phyloP scores from a whole-genome alignment of 176 grass and related monocot genomes.

The Eragrostis curvula region DNA sequence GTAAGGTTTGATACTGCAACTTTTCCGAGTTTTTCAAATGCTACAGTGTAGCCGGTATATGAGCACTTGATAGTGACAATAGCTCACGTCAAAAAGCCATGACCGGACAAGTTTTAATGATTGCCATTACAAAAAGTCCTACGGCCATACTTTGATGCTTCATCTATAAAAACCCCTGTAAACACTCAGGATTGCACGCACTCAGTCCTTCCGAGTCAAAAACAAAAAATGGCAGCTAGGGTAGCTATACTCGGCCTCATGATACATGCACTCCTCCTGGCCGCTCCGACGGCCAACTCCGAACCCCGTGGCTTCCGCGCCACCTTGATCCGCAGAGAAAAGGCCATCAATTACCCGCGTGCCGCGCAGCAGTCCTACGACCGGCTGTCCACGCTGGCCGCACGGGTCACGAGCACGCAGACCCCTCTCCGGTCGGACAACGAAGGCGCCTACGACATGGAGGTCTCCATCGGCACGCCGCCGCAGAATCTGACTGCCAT shows the following conservation, averaged over 20 bases:
- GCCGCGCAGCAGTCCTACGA: neutral
- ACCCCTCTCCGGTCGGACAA: neutral
- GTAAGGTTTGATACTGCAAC: too few species aligned
- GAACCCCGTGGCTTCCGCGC: neutral
- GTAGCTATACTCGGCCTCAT: neutral
- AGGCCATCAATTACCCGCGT: neutral
- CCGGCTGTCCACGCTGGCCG: neutral
- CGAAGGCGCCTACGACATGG: neutral
- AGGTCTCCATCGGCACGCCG: slow-evolving; percentile 21
- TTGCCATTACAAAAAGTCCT: too few species aligned
- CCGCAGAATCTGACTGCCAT: neutral
- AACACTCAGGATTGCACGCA: too few species aligned
- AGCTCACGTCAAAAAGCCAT: too few species aligned
- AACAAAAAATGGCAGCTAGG: slow-evolving; percentile 4
- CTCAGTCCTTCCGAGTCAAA: too few species aligned
- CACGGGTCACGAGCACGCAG: neutral
- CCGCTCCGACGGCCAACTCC: neutral
- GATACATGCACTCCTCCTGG: neutral
- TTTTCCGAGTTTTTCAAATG: too few species aligned
- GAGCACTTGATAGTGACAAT: too few species aligned
- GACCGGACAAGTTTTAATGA: too few species aligned
- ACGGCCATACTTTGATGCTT: too few species aligned
- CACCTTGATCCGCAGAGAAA: neutral
- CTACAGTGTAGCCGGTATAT: too few species aligned
- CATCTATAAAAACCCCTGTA: too few species aligned